Base-by-base conservation (phyloP, 164 flowering plant genomes). In the Berberis vulgaris region DNA sequence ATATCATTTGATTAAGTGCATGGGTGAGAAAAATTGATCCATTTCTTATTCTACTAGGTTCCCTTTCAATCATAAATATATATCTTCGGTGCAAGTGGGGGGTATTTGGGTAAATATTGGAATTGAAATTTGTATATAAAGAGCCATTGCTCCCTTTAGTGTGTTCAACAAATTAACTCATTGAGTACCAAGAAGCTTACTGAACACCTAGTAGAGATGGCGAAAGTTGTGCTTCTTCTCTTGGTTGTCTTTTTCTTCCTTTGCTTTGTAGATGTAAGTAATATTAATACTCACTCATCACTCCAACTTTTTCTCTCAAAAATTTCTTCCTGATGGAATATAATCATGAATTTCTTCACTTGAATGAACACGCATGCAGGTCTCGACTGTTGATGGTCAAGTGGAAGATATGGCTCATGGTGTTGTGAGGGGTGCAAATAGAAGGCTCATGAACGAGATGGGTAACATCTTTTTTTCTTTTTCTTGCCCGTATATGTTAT, bases 161-260 rank as follows among this genome's bases (percentile, higher is more conserved):
- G 26, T 26, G 26, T 26, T 26, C 26, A 26, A 26, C 26, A 26
- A 26, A 26, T 26, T 26, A 26, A 52, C 54, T 1, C n/a, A 7
- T 3, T 4, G 4, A 52, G 13, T 52, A 52, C 54, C n/a, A 26
- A 6, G 10, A 11, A 2, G 0, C 3, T 52, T 52, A 52, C 10
- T 26, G 0, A 47, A 26, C n/a, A 52, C 54, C 10, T 2, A 52
- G 2, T 52, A 10, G 13, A 52, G 44, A 73, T 73, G 76, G 72
- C 60, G 52, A 5, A 58, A 45, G 70, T 64, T 38, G 49, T 58
- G 50, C 39, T 65, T 49, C 64, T 73, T 45, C 55, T 69, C 49
- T 13, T 57, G n/a, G 67, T 46, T n/a, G 26, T 65, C 62, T 47
- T 73, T 67, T 52, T 73, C 53, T 58, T 69, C 26, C 26, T 26